phyloP scores from a whole-genome alignment of 1,139 yeast species.

The Hanseniaspora uvarum region DNA sequence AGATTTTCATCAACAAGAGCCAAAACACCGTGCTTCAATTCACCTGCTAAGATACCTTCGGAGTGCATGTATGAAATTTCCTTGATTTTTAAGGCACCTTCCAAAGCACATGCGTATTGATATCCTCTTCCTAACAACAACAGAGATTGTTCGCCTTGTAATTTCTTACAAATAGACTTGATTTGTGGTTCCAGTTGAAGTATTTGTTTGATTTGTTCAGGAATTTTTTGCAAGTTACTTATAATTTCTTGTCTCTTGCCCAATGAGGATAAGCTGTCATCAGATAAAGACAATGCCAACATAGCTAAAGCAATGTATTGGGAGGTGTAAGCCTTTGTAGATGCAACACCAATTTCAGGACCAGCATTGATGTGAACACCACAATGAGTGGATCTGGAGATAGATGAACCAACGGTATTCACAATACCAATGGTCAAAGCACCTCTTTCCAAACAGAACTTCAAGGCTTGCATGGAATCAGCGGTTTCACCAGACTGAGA shows the following conservation, averaged over 20 bases:
- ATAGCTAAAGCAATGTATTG: conserved; percentile 94
- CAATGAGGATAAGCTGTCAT: conserved; percentile 70
- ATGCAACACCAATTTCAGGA: conserved; percentile 98
- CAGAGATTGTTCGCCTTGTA: conserved; percentile 75
- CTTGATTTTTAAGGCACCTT: conserved; percentile 95
- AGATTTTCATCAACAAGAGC: conserved; percentile 90
- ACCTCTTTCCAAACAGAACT: conserved; percentile 93
- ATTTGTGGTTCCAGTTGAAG: conserved; percentile 64
- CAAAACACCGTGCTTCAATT: conserved; percentile 94
- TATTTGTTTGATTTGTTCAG: conserved; percentile 73
- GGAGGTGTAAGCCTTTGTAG: conserved; percentile 98
- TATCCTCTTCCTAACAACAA: conserved; percentile 93
- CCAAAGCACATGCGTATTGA: conserved; percentile 94
- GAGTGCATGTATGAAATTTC: conserved; percentile 98
- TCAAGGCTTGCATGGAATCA: conserved; percentile 92
- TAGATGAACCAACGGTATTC: conserved; percentile 86
- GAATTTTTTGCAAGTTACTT: conserved; percentile 72
- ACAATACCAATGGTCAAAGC: conserved; percentile 97
- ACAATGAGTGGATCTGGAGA: conserved; percentile 93
- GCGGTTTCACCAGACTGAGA: conserved; percentile 99
- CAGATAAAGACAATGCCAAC: conserved; percentile 89
- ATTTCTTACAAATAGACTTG: conserved; percentile 60
- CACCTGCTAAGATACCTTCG: conserved; percentile 98
- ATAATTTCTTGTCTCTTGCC: conserved; percentile 78
- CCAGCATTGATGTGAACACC: conserved; percentile 99